Evolutionary conservation across 2,329 filamentous ascomycete species (phyloP).

Genomic region (Microdochium nivale): DNA sequence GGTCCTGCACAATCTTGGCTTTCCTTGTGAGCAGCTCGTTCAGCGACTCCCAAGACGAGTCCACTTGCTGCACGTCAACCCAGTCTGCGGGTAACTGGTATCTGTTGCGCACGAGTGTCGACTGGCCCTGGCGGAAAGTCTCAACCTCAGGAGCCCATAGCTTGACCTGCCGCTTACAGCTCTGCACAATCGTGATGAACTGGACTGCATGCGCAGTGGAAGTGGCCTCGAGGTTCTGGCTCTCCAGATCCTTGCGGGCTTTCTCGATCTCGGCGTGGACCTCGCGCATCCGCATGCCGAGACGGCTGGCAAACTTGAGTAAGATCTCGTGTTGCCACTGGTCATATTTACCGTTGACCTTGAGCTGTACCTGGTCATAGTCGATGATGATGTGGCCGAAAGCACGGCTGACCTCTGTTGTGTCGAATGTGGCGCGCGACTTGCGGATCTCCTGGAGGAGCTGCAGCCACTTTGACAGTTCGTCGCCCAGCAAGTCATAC

Average conservation of each 20-base stretch:
- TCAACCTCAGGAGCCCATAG: slow-evolving; percentile 94
- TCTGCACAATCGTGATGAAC: slow-evolving; percentile 96
- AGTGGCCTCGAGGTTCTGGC: slow-evolving; percentile 83
- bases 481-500: slow-evolving; percentile 83
- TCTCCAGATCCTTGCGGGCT: slow-evolving; percentile 81
- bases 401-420: slow-evolving; percentile 82
- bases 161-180: slow-evolving; percentile 88
- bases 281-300: slow-evolving; percentile 85
- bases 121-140: slow-evolving; percentile 91
- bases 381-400: slow-evolving; percentile 95
- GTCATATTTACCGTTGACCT: slow-evolving; percentile 98
- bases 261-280: slow-evolving; percentile 88
- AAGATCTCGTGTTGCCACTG: slow-evolving; percentile 99
- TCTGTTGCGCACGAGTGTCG: slow-evolving; percentile 79
- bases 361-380: slow-evolving; percentile 97
- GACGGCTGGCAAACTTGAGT: slow-evolving; percentile 81
- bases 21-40: slow-evolving; percentile 90
- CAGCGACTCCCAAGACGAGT: slow-evolving; percentile 89
- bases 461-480: slow-evolving; percentile 88
- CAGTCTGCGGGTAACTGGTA: slow-evolving; percentile 93
- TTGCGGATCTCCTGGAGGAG: slow-evolving; percentile 95
- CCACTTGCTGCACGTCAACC: slow-evolving; percentile 92
- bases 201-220: slow-evolving; percentile 96
- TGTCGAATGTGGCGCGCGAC: slow-evolving; percentile 92
- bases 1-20: slow-evolving; percentile 90